phyloP scores from a whole-genome alignment of 441 rosid species.

The Flueggea neowawraea region DNA sequence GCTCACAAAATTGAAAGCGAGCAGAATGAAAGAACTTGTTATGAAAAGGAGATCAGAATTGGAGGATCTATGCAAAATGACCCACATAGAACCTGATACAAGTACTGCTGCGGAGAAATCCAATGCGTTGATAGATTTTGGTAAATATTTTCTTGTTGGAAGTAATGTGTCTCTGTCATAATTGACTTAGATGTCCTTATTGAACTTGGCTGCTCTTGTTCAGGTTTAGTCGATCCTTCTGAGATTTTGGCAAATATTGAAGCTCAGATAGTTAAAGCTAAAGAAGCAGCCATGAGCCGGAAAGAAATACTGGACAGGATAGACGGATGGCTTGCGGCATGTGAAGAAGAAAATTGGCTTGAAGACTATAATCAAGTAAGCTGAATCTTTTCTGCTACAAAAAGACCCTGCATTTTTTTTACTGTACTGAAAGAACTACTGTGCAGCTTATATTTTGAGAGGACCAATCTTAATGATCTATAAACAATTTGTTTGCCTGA shows the following conservation, averaged over 20 bases:
- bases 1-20: slow-evolving; percentile 67
- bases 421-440: neutral
- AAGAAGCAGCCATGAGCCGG: slow-evolving; percentile 74
- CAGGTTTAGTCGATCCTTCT: slow-evolving; percentile 72
- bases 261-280: slow-evolving; percentile 63
- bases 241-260: slow-evolving; percentile 65
- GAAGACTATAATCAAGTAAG: slow-evolving; percentile 83
- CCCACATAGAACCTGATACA: slow-evolving; percentile 68
- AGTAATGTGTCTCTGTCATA: neutral
- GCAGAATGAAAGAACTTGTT: slow-evolving; percentile 90
- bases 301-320: slow-evolving; percentile 86
- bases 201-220: slow-evolving; percentile 9
- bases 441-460: neutral
- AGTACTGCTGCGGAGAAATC: slow-evolving; percentile 51
- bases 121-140: slow-evolving; percentile 71
- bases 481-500: neutral
- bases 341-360: slow-evolving; percentile 96
- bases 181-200: neutral
- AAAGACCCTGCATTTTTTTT: no score
- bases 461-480: neutral
- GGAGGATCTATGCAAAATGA: slow-evolving; percentile 75
- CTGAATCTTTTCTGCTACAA: neutral
- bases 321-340: slow-evolving; percentile 87
- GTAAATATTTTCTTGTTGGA: slow-evolving; percentile 19
- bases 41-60: slow-evolving; percentile 75